A percentile compares a stretch with the other conserved stretches of the same genome.
Evolutionary conservation across 768 basidiomycete species (phyloP).

Genomic region (Inosperma sp.): DNA sequence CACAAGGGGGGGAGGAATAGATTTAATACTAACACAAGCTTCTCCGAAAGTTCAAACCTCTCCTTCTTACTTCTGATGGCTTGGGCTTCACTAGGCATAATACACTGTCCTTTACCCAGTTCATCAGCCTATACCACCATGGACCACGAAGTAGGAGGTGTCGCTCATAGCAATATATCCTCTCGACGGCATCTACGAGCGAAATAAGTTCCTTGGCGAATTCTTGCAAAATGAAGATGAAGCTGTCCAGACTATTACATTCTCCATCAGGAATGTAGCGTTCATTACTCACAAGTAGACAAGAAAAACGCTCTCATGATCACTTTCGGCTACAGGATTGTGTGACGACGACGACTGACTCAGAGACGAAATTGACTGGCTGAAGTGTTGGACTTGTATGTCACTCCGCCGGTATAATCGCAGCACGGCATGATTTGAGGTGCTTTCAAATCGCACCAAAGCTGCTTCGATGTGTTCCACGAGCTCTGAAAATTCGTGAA

Average conservation of each 20-base stretch:
- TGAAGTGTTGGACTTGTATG: slow-evolving; percentile 19
- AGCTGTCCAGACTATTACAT: slow-evolving; percentile 44
- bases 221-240: slow-evolving; percentile 95
- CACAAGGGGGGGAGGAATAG: not conserved
- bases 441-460: slow-evolving; percentile 70
- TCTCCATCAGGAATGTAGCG: not conserved
- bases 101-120: slow-evolving; percentile 13
- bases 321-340: slow-evolving; percentile 30
- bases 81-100: slow-evolving; percentile 10
- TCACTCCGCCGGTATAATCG: slow-evolving; percentile 62
- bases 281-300: slow-evolving; percentile 74
- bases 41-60: slow-evolving; percentile 21
- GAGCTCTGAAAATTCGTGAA: slow-evolving; percentile 61
- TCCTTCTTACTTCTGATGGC: slow-evolving; percentile 8
- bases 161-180: slow-evolving; percentile 68
- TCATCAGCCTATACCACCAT: slow-evolving; percentile 18
- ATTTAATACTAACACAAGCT: slow-evolving; percentile 45
- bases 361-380: not conserved
- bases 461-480: slow-evolving; percentile 65
- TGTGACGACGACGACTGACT: slow-evolving; percentile 1
- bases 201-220: slow-evolving; percentile 80
- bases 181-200: slow-evolving; percentile 78
- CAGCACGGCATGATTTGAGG: slow-evolving; percentile 78
- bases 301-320: slow-evolving; percentile 83
- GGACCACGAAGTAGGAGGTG: slow-evolving; percentile 24